Evolutionary conservation across 1,139 yeast species (phyloP).

Genomic region (Blastobotrys aristatus): DNA sequence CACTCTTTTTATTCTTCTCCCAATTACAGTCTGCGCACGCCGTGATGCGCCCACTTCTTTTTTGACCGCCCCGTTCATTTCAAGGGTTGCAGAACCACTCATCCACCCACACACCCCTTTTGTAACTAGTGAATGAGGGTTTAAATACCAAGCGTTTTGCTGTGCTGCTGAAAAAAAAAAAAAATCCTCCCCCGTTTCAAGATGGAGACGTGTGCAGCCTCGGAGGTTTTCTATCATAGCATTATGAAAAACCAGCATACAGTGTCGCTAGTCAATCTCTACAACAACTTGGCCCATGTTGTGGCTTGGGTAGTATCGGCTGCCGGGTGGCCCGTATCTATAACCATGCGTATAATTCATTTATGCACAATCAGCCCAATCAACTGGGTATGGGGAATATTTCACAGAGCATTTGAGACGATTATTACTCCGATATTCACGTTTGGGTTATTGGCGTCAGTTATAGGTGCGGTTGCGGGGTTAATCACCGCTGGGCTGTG

Average conservation of each 20-base stretch:
- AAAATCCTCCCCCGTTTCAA: no score
- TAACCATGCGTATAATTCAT: background rate
- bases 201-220: slow-evolving; percentile 3
- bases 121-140: no score
- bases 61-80: no score
- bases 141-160: no score
- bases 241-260: background rate
- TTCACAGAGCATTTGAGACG: slow-evolving; percentile 19
- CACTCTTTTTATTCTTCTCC: no score
- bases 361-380: slow-evolving; percentile 14
- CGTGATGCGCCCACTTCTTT: no score
- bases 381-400: slow-evolving; percentile 18
- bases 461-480: slow-evolving; percentile 24
- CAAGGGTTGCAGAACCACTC: no score
- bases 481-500: slow-evolving; percentile 24
- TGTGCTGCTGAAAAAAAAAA: no score
- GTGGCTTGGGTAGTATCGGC: background rate
- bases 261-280: background rate
- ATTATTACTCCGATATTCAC: slow-evolving; percentile 24
- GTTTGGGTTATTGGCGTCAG: slow-evolving; percentile 22
- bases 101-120: no score
- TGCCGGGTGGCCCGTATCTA: background rate
- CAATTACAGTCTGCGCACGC: no score
- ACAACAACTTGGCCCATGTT: background rate
- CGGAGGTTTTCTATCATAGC: background rate